Conservation (phyloP, 441 rosid species). For the Lepidium campestre region DNA sequence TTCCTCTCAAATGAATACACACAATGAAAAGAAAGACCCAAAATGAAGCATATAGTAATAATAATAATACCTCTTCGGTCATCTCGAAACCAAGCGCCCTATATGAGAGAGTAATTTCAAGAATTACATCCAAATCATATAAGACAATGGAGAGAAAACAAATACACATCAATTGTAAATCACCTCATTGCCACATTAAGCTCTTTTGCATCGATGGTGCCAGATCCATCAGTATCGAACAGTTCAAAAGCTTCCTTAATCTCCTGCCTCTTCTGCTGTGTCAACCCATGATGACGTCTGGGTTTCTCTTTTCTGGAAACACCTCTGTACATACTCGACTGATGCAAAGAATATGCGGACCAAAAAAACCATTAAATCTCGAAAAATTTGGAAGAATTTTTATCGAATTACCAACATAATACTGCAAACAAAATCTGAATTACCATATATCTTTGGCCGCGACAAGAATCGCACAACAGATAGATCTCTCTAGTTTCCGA, state of each 20-base stretch:
- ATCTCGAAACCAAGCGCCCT: constrained; percentile 99
- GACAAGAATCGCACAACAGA: background rate
- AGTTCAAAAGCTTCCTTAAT: constrained; percentile 93
- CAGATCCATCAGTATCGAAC: constrained; percentile 96
- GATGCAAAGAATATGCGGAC: background rate
- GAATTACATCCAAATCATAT: background rate
- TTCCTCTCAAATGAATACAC: background rate
- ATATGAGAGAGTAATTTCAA: constrained; percentile 12
- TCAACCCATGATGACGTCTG: constrained; percentile 64
- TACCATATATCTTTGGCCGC: constrained; percentile 10
- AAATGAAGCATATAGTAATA: background rate
- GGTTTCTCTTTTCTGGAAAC: constrained; percentile 58
- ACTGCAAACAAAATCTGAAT: background rate
- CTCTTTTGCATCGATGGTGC: constrained; percentile 97
- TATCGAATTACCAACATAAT: background rate
- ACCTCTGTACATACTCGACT: constrained; percentile 55
- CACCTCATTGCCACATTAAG: constrained; percentile 98
- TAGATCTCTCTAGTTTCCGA: constrained; percentile 3
- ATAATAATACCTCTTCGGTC: constrained; percentile 64
- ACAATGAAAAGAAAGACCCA: background rate
- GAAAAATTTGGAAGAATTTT: background rate
- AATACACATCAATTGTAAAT: background rate
- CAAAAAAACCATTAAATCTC: background rate
- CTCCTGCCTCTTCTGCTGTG: constrained; percentile 67
- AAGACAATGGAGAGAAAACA: background rate